These are phyloP conservation scores for Psilocybe subaeruginosa DNA, from an alignment of 768 basidiomycete species.

Conservation along the genomic window DNA sequence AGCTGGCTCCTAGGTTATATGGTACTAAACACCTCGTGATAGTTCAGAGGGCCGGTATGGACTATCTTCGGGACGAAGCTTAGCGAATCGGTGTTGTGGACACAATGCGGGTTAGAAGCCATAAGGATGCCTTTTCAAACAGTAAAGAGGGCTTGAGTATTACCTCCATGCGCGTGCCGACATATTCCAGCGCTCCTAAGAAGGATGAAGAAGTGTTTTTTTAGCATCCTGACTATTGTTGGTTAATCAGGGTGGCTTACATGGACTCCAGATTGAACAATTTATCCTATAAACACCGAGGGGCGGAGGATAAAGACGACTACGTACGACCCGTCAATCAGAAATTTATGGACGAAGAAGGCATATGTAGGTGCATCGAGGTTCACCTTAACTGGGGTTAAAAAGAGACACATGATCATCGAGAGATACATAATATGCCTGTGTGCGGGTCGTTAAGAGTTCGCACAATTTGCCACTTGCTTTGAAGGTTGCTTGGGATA, in stretches of 20 bases:
- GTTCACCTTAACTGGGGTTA: neutral
- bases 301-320: neutral
- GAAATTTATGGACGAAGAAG: conserved; percentile 4
- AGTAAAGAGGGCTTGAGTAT: neutral
- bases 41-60: conserved; percentile 16
- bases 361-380: neutral
- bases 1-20: neutral
- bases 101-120: conserved; percentile 1
- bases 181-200: neutral
- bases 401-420: neutral
- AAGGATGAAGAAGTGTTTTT: neutral
- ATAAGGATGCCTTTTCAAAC: neutral
- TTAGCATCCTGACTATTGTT: neutral
- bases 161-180: neutral
- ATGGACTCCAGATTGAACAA: neutral
- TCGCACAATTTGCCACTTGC: no score
- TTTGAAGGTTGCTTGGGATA: no score
- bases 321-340: neutral
- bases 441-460: no score
- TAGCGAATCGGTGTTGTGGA: conserved; percentile 1
- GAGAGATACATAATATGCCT: no score
- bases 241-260: neutral
- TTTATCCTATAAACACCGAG: conserved; percentile 10
- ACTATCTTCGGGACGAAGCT: conserved; percentile 20
- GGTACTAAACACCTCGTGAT: conserved; percentile 16